Base-by-base conservation (phyloP, 2,329 filamentous ascomycete genomes). In the Paramyrothecium roridum region DNA sequence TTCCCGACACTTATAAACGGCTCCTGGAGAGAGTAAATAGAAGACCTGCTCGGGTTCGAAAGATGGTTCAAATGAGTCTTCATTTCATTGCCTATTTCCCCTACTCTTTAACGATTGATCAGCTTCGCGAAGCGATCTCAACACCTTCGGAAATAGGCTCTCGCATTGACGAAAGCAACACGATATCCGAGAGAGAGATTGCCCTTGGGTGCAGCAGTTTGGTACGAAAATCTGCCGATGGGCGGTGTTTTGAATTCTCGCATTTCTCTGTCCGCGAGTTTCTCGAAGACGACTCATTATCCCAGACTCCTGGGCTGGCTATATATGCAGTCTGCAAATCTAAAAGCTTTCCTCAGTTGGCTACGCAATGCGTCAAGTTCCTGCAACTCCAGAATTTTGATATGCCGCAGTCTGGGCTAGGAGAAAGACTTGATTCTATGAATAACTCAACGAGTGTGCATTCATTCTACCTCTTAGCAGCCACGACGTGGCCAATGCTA, bases 1-100 rank as follows among this genome's bases (percentile, higher is more conserved):
- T 62, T 0, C 57, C 54, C 0, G 61, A 52, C 2, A 58, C 52
- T 1, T 63, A 63, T 3, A 48, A 48, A 2, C 59, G 61, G 6
- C 37, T 43, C 7, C n/a, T 43, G 16, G 37, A 43, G n/a, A 6
- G 37, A 43, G 13, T 43, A 3, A 43, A 43, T 7, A 6, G 37
- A 6, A 4, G 37, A 6, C 12, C 37, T 13, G 13, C 16, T 16
- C 37, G 37, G 6, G n/a, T 43, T 4, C 37, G 12, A 16, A 6
- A 43, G 4, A 13, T 43, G 4, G 37, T 43, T 7, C 37, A 43
- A 13, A 43, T 43, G 13, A 8, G 37, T 13, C 12, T 43, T 3
- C 37, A 43, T 8, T 43, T 43, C 16, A 43, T 43, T 6, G 37
- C 37, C 37, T 19, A 7, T 19, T 6, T 13, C 37, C 6, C 4